Percentiles rank a stretch among this genome's conserved stretches.
Conservation (phyloP, 768 basidiomycete species). For the Xanthoconium stramineum region DNA sequence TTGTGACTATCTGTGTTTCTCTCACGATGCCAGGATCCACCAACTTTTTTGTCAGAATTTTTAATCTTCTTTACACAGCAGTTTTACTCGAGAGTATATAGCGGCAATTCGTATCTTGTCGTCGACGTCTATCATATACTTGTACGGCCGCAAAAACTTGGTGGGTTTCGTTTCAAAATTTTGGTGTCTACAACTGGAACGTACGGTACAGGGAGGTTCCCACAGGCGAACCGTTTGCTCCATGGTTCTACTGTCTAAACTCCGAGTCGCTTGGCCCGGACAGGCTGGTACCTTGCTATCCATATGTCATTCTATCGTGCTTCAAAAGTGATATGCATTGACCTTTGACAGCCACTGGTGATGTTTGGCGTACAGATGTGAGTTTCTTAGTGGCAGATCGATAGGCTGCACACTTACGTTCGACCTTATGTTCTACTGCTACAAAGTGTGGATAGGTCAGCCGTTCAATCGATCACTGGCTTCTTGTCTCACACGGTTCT, state of each 20-base stretch:
- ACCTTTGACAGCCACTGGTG: neutral
- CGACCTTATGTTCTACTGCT: neutral
- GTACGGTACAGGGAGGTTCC: neutral
- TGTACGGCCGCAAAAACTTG: neutral
- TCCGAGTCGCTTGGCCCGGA: neutral
- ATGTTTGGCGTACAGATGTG: neutral
- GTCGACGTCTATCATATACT: neutral
- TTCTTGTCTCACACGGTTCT: neutral
- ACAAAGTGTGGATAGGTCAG: conserved; percentile 6
- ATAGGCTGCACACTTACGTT: neutral
- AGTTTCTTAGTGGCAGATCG: neutral
- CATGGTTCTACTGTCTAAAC: neutral
- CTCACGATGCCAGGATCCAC: neutral
- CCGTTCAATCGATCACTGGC: neutral
- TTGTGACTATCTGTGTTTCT: neutral
- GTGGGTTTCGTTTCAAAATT: neutral
- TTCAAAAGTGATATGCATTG: neutral
- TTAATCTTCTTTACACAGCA: neutral
- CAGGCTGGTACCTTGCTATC: neutral
- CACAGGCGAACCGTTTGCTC: neutral
- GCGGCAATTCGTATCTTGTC: conserved; percentile 2
- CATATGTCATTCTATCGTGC: neutral
- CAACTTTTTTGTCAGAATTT: neutral
- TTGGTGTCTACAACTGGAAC: neutral
- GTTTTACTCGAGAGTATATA: neutral